Evolutionary conservation across 2,329 filamentous ascomycete genomes (phyloP), one percentile per base, ranked within the genome.

Genomic region (Aquanectria penicillioides): DNA sequence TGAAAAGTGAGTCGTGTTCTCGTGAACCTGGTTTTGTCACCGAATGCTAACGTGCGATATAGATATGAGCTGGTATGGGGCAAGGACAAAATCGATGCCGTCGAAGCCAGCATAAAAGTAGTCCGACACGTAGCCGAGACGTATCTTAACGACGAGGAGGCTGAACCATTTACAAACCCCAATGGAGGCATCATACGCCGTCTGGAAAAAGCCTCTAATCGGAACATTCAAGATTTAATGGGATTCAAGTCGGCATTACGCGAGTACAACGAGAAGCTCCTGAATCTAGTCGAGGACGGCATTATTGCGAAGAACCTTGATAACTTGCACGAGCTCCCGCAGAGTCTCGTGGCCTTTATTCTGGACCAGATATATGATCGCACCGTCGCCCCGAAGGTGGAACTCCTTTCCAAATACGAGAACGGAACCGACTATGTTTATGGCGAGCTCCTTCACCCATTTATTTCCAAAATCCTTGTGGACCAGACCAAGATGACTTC

Each of bases 391-490:
- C 94, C 93, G 6, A 88, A 91, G 60, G 93, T 97, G 20, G 92
- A 97, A 63, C 86, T 89, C 9, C 86, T 98, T 11, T 87, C 88
- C 57, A 89, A 91, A 68, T 97, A 98, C 74, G 87, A 95, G 71
- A 93, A 93, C 72, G 94, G 94, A 67, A 92, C 91, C 65, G 93
- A 97, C 75, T 94, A 97, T 68, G 92, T 97, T 33, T 99, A 99
- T 72, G 95, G 95, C 72, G 95, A 99, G 75, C 86, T 99, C 22
- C 83, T 95, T 25, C 90, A 93, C 17, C 88, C 89, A 2, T 96
- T 99, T 72, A 86, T 95, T 63, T 91, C 90, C 62, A 87, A 89
- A 57, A 92, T 98, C 59, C 88, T 99, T 67, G 86, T 89, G 13
- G 82, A 88, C 66, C 86, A 92, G 73, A 90, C 91, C 3, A 83